Evolutionary conservation across 768 basidiomycete genomes (phyloP).

Genomic region (Daedaleopsis nitida): DNA sequence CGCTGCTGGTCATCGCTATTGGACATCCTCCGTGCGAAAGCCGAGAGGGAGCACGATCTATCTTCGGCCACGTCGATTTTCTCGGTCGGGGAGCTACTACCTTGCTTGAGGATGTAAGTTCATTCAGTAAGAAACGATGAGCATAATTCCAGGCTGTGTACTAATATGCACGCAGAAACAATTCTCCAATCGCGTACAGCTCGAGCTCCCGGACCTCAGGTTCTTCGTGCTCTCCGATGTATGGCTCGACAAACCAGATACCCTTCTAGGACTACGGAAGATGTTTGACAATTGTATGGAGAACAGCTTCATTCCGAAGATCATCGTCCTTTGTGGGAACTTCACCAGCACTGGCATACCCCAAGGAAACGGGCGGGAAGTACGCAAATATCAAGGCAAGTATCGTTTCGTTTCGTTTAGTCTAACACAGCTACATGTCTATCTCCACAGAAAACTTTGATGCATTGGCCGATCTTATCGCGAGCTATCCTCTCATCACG

Average conservation of each 20-base stretch:
- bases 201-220: slow-evolving; percentile 73
- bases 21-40: slow-evolving; percentile 97
- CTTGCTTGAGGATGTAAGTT: slow-evolving; percentile 81
- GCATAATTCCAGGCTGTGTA: background rate
- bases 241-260: slow-evolving; percentile 89
- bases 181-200: slow-evolving; percentile 60
- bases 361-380: slow-evolving; percentile 75
- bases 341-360: slow-evolving; percentile 84
- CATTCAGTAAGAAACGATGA: too few relatives aligned
- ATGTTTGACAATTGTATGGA: slow-evolving; percentile 92
- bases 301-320: slow-evolving; percentile 81
- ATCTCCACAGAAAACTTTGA: slow-evolving; percentile 76
- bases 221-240: slow-evolving; percentile 97
- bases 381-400: slow-evolving; percentile 84
- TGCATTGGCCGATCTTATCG: slow-evolving; percentile 80
- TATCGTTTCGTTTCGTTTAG: background rate
- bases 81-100: slow-evolving; percentile 94
- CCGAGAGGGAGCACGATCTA: slow-evolving; percentile 82
- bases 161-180: slow-evolving; percentile 47
- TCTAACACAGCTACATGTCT: background rate
- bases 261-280: slow-evolving; percentile 74
- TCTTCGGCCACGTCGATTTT: slow-evolving; percentile 97
- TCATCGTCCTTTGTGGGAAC: slow-evolving; percentile 93
- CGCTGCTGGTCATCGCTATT: slow-evolving; percentile 86
- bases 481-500: slow-evolving; percentile 76